Evolutionary conservation across 768 basidiomycete genomes (phyloP).

Genomic region (Leccinum uliginosum): DNA sequence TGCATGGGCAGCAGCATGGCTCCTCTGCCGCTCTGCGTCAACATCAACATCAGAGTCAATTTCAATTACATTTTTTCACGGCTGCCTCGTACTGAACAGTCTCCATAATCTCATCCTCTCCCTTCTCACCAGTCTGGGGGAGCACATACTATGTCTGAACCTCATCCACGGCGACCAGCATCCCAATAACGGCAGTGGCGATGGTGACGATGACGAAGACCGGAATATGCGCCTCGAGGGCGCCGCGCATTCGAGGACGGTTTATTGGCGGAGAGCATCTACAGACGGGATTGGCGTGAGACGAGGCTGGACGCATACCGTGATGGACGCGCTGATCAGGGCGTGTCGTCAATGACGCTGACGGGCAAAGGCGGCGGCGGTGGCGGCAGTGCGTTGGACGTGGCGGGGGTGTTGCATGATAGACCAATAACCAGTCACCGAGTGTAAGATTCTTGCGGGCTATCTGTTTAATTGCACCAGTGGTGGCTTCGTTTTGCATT

Average conservation of each 20-base stretch:
- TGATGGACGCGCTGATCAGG: constrained; percentile 12
- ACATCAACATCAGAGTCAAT: not conserved
- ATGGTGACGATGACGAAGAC: no score
- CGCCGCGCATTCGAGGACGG: constrained; percentile 64
- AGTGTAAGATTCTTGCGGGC: not conserved
- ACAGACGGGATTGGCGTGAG: no score
- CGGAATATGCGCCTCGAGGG: no score
- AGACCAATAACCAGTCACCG: not conserved
- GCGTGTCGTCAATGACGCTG: not conserved
- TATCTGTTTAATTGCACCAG: not conserved
- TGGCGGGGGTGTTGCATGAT: not conserved
- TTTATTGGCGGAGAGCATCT: constrained; percentile 55
- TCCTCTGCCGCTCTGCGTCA: not conserved
- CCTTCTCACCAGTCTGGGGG: not conserved
- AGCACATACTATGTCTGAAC: no score
- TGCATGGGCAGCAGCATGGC: no score
- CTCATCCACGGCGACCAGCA: no score
- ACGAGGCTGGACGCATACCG: no score
- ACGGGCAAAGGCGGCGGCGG: constrained; percentile 2
- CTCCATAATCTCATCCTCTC: no score
- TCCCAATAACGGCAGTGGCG: no score
- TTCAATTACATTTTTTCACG: no score
- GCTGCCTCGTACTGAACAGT: no score
- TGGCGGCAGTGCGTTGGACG: no score
- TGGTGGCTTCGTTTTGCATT: not conserved